Conservation (phyloP, 768 basidiomycete genomes). For the Strobilomyces dryophilus region DNA sequence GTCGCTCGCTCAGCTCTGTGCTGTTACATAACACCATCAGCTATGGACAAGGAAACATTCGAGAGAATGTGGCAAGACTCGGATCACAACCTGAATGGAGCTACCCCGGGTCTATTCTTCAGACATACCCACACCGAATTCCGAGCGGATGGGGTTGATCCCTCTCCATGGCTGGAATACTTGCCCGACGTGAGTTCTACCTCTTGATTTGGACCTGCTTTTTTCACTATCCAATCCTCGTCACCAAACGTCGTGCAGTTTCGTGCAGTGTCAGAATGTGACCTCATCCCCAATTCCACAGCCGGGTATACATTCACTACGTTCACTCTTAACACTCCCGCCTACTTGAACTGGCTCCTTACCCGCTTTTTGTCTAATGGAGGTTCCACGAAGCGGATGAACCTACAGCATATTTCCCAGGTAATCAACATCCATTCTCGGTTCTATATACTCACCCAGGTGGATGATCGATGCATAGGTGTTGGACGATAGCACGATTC, state of each 20-base stretch:
- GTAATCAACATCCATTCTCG: slow-evolving; percentile 25
- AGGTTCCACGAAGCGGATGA: slow-evolving; percentile 55
- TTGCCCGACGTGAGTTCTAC: slow-evolving; percentile 48
- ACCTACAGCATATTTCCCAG: slow-evolving; percentile 66
- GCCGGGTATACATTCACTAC: slow-evolving; percentile 62
- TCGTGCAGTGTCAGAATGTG: slow-evolving; percentile 34
- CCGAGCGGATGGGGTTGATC: slow-evolving; percentile 37
- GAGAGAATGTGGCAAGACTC: slow-evolving; percentile 73
- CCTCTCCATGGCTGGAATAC: slow-evolving; percentile 36
- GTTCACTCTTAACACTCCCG: slow-evolving; percentile 60
- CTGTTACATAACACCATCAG: slow-evolving; percentile 32
- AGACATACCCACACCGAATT: slow-evolving; percentile 63
- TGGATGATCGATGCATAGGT: slow-evolving; percentile 7
- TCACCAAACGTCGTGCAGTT: slow-evolving; percentile 21
- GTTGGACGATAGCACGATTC: slow-evolving; percentile 6
- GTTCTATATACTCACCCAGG: not conserved
- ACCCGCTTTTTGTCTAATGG: slow-evolving; percentile 54
- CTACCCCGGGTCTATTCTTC: slow-evolving; percentile 59
- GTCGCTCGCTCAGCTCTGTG: not conserved
- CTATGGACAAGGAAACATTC: slow-evolving; percentile 70
- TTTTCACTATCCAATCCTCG: not conserved
- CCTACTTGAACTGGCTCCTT: slow-evolving; percentile 62
- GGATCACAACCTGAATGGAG: slow-evolving; percentile 40
- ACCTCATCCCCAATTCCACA: slow-evolving; percentile 39
- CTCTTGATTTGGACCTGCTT: not conserved